phyloP scores from a whole-genome alignment of 108 stramenopile species.

The Cyclostephanos invisitatus region DNA sequence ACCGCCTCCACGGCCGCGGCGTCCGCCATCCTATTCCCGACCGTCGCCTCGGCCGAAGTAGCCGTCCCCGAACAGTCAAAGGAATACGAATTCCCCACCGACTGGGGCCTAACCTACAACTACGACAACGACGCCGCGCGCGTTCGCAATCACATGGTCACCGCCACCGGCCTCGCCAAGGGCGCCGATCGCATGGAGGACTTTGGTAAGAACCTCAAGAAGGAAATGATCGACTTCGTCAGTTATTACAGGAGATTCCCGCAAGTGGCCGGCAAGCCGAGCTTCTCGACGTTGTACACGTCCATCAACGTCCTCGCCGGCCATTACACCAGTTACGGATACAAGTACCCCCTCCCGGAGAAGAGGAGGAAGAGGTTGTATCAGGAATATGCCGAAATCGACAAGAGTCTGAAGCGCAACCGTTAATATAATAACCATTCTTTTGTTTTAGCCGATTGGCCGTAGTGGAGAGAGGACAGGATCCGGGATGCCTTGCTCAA shows the following conservation, averaged over 20 bases:
- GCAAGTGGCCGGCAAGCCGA: conserved; percentile 92
- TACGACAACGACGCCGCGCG: conserved; percentile 92
- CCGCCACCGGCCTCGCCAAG: conserved; percentile 87
- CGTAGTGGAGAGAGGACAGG: too few species aligned
- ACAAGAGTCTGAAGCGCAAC: conserved; percentile 84
- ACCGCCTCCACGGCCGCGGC: conserved; percentile 57
- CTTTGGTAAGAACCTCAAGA: conserved; percentile 92
- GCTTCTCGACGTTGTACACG: conserved; percentile 94
- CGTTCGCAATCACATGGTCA: conserved; percentile 91
- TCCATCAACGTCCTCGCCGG: conserved; percentile 95
- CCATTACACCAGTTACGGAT: conserved; percentile 96
- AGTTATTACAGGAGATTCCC: conserved; percentile 89
- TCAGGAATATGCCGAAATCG: conserved; percentile 95
- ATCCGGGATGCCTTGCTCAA: not conserved
- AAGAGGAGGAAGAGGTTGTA: conserved; percentile 97
- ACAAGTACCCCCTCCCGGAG: conserved; percentile 98
- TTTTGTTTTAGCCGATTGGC: not conserved
- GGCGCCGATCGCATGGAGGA: conserved; percentile 89
- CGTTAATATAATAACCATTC: conserved; percentile 50
- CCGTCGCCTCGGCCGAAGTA: conserved; percentile 63
- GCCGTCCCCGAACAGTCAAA: conserved; percentile 78
- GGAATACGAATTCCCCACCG: conserved; percentile 71
- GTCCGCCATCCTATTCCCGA: conserved; percentile 48
- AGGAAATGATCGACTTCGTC: conserved; percentile 98
- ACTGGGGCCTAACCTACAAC: conserved; percentile 90